Evolutionary conservation across 2,329 filamentous ascomycete genomes (phyloP), one percentile per base, ranked within the genome.

Genomic region (Colletotrichum sp.): DNA sequence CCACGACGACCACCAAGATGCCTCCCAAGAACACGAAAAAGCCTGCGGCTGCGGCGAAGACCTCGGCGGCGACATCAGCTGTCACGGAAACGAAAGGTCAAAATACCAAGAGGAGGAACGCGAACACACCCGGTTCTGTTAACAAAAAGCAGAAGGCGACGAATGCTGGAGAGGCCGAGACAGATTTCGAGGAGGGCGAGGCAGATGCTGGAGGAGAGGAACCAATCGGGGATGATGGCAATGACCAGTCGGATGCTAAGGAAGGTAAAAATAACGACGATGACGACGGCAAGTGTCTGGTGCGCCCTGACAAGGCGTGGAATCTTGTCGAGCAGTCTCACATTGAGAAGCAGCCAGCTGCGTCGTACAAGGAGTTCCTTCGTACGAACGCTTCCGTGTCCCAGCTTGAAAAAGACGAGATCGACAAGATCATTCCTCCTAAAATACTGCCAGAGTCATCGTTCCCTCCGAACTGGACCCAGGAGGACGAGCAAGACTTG

Each of bases 121-220:
- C 39, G 9, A 3, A 49, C 9, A 49, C 39, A n/a, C 39, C 3
- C 6, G 39, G 39, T 21, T n/a, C 39, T 4, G 5, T 49, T 49
- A 7, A n/a, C 0, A 49, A 49, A 3, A 49, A 49, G 39, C 18
- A 49, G 39, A 49, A 49, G 39, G 2, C 0, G 39, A 49, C 18
- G 18, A n/a, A 49, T n/a, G 39, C 39, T n/a, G 39, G 3, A 4
- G 0, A 49, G 39, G 9, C 1, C 39, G 39, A 49, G 1, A 0
- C 39, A 49, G 18, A 49, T 49, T n/a, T 2, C 39, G 39, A 49
- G 1, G 39, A 49, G 39, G 39, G 18, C 18, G 18, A n/a, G 39
- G 18, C 18, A 44, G 36, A 44, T 44, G 16, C 16, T 44, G 36
- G 36, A 44, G 1, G 36, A 44, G 36, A 44, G 36, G 16, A 44